phyloP scores from a whole-genome alignment of 805 yeast genomes.

The Metschnikowia picachoensis region DNA sequence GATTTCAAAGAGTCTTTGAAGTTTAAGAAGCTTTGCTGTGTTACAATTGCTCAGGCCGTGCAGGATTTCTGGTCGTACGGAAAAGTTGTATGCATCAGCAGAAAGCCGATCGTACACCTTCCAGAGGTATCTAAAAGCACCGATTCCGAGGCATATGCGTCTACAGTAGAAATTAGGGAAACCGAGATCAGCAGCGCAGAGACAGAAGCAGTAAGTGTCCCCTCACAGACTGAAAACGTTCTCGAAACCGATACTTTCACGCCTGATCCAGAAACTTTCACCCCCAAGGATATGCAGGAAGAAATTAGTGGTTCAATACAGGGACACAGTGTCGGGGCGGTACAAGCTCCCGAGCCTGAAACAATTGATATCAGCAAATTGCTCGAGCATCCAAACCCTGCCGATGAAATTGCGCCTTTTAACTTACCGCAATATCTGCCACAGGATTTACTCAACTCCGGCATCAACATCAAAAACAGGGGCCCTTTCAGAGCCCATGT shows the following conservation, averaged over 20 bases:
- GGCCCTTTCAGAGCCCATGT: constrained; percentile 47
- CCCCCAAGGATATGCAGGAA: too few relatives aligned
- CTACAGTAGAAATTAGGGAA: neutral
- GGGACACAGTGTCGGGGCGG: too few relatives aligned
- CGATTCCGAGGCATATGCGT: neutral
- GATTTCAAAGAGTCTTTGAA: constrained; percentile 72
- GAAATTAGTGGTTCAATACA: too few relatives aligned
- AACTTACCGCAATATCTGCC: constrained; percentile 25
- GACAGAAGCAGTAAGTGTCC: neutral
- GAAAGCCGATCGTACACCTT: constrained; percentile 39
- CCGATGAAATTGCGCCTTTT: constrained; percentile 26
- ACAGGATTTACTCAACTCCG: constrained; percentile 28
- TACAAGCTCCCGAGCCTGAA: constrained; percentile 3
- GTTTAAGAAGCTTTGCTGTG: constrained; percentile 66
- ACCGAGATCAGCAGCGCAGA: neutral
- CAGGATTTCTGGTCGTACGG: constrained; percentile 79
- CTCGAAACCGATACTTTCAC: neutral
- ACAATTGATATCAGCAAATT: constrained; percentile 38
- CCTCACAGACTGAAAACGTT: neutral
- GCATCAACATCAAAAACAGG: neutral
- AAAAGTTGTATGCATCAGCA: constrained; percentile 55
- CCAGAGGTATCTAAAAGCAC: neutral
- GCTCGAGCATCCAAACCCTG: constrained; percentile 25
- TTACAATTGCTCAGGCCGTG: constrained; percentile 66
- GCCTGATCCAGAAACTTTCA: too few relatives aligned